Conservation (phyloP, 73 alveolate genomes). For the Paramecium biaurelia region DNA sequence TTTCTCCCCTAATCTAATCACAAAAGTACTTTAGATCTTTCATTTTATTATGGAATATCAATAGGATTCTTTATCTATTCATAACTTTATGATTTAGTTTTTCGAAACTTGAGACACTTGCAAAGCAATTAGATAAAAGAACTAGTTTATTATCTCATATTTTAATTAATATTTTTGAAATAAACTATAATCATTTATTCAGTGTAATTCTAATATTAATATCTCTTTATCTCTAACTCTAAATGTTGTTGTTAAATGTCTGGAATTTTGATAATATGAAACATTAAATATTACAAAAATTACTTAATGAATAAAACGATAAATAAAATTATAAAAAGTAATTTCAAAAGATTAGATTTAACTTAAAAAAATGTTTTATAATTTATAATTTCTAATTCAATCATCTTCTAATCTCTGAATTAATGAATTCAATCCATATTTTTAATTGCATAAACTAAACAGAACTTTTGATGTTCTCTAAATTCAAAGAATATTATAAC, state of each 20-base stretch:
- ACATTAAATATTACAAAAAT: no score
- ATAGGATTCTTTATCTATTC: neutral
- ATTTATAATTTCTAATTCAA: no score
- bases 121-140: neutral
- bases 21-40: neutral
- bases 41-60: neutral
- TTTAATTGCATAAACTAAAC: no score
- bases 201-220: neutral
- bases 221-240: neutral
- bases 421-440: no score
- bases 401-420: no score
- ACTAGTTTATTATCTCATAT: neutral
- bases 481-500: neutral
- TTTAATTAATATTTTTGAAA: neutral
- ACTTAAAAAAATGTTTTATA: neutral
- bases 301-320: no score
- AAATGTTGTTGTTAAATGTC: neutral
- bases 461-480: neutral
- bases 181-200: neutral
- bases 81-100: neutral
- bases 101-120: neutral
- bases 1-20: slow-evolving; percentile 65
- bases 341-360: no score
- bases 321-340: no score
- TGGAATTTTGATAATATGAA: no score